Conservation (phyloP, 139 green algal genomes). For the Edaphochlamys debaryana region DNA sequence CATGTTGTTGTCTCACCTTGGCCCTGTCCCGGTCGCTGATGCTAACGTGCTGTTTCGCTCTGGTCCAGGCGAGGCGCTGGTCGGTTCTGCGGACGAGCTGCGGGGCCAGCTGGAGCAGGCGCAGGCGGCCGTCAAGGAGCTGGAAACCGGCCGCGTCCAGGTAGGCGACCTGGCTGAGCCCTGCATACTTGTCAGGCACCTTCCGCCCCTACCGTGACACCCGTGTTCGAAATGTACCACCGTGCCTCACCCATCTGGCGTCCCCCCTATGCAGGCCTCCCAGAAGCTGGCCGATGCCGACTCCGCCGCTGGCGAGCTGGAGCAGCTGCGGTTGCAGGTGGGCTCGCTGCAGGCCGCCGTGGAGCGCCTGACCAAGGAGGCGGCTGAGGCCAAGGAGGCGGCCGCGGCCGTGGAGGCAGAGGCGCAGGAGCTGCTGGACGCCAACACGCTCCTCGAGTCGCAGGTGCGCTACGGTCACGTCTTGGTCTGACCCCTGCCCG, state of each 20-base stretch:
- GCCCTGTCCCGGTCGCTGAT: neutral
- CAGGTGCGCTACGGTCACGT: neutral
- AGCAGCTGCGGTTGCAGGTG: slow-evolving; percentile 15
- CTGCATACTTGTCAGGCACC: neutral
- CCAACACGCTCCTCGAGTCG: slow-evolving; percentile 45
- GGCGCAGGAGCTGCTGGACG: slow-evolving; percentile 33
- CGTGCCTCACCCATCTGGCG: too few relatives aligned
- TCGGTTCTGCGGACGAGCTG: neutral
- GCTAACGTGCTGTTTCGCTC: too few relatives aligned
- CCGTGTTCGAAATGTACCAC: too few relatives aligned
- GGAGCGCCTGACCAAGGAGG: neutral
- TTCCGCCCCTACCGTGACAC: too few relatives aligned
- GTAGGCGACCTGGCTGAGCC: too few relatives aligned
- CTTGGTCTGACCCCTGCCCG: too few relatives aligned
- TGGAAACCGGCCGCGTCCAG: neutral
- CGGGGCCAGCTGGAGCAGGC: neutral
- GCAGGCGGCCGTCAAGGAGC: neutral
- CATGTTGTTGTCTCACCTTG: too few relatives aligned
- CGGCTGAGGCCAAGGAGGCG: slow-evolving; percentile 6
- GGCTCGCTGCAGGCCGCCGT: slow-evolving; percentile 11
- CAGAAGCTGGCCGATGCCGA: neutral
- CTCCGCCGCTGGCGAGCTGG: neutral
- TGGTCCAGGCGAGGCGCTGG: neutral
- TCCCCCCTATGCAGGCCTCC: neutral
- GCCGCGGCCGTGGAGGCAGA: neutral